phyloP scores from a whole-genome alignment of 768 basidiomycete species.

The Boletellus sp. region DNA sequence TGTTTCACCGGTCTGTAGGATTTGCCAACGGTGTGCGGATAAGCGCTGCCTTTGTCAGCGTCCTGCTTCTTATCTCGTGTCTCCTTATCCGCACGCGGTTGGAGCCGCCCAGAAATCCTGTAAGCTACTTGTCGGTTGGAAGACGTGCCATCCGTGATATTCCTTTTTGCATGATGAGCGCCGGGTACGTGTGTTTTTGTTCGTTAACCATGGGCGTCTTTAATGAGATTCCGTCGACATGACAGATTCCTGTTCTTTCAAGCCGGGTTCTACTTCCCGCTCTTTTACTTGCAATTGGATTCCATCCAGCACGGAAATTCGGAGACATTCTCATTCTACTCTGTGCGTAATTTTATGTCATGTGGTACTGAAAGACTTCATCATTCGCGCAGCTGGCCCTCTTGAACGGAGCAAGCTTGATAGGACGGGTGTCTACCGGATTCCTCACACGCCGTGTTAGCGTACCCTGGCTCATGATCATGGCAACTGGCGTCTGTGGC shows the following conservation, averaged over 20 bases:
- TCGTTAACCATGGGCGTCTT: neutral
- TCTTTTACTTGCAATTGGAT: conserved; percentile 57
- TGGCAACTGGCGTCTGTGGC: conserved; percentile 30
- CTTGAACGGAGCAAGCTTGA: conserved; percentile 45
- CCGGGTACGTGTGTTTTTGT: conserved; percentile 19
- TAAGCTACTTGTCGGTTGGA: conserved; percentile 15
- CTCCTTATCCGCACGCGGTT: conserved; percentile 39
- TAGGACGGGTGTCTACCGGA: conserved; percentile 47
- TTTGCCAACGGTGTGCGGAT: conserved; percentile 48
- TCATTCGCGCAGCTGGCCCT: conserved; percentile 29
- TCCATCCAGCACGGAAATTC: conserved; percentile 45
- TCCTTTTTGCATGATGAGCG: conserved; percentile 16
- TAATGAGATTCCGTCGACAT: neutral
- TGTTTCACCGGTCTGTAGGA: conserved; percentile 17
- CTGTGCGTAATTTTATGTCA: conserved; percentile 29
- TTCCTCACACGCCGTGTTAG: conserved; percentile 39
- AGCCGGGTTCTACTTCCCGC: conserved; percentile 44
- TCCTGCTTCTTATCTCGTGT: conserved; percentile 33
- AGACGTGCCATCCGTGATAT: conserved; percentile 13
- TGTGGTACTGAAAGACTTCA: neutral
- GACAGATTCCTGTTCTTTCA: conserved; percentile 26
- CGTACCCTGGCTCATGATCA: conserved; percentile 39
- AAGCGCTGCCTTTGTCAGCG: conserved; percentile 42
- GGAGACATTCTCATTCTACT: conserved; percentile 49
- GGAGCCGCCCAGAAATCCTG: conserved; percentile 25